These are phyloP conservation scores for Heliocybe sulcata DNA, from an alignment of 1,284 basidiomycete genomes.

Conservation along the genomic window DNA sequence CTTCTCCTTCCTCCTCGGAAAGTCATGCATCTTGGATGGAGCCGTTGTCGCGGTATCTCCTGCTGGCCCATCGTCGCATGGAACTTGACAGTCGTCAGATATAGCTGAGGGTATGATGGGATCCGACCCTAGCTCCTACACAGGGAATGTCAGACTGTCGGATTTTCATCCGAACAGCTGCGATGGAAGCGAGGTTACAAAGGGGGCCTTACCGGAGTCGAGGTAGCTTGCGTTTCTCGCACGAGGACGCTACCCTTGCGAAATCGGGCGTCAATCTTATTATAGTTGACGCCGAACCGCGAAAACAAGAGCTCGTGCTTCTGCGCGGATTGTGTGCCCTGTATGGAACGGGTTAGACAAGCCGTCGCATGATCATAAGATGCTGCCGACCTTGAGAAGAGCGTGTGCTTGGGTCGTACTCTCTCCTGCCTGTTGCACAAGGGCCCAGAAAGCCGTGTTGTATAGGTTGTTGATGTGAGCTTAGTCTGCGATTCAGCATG, in stretches of 20 bases:
- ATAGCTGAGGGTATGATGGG: background rate
- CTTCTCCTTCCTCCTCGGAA: slow-evolving; percentile 25
- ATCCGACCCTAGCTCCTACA: slow-evolving; percentile 3
- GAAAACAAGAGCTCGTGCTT: slow-evolving; percentile 91
- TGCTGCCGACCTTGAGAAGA: slow-evolving; percentile 50
- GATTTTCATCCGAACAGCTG: background rate
- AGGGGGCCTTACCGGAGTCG: background rate
- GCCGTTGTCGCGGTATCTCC: background rate
- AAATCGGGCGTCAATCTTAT: slow-evolving; percentile 65
- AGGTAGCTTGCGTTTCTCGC: slow-evolving; percentile 37
- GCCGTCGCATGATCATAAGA: background rate
- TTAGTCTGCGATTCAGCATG: slow-evolving; percentile 24
- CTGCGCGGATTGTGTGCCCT: slow-evolving; percentile 84
- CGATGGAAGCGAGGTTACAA: background rate
- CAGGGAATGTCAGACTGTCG: too few species aligned
- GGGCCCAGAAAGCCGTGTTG: slow-evolving; percentile 94
- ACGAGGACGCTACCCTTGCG: slow-evolving; percentile 86
- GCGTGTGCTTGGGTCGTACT: slow-evolving; percentile 81
- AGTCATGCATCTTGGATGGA: background rate
- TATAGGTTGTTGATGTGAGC: slow-evolving; percentile 98
- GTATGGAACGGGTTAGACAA: background rate
- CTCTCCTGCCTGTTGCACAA: slow-evolving; percentile 75
- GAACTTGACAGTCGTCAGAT: background rate
- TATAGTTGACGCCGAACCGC: slow-evolving; percentile 86
- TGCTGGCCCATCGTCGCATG: background rate